Conservation (phyloP, 2,329 filamentous ascomycete species). For the Exophiala calicioides region DNA sequence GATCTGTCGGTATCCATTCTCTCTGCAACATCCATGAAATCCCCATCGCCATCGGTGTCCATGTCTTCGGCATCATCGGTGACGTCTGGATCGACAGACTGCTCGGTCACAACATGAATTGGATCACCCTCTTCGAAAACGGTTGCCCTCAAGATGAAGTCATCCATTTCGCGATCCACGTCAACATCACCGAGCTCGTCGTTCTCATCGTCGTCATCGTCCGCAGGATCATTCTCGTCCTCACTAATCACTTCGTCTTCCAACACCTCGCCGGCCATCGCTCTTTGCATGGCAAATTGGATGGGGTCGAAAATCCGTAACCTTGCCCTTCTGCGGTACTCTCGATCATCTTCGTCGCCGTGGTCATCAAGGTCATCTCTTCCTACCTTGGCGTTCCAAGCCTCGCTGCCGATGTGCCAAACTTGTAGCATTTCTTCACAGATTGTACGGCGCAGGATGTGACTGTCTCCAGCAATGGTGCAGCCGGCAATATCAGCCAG, state of each 20-base stretch:
- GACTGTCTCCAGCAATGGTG: conserved; percentile 74
- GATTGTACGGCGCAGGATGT: conserved; percentile 76
- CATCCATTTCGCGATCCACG: conserved; percentile 24
- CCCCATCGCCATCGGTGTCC: conserved; percentile 55
- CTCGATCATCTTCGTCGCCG: conserved; percentile 59
- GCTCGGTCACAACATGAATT: conserved; percentile 16
- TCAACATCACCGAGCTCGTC: conserved; percentile 31
- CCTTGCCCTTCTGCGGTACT: conserved; percentile 42
- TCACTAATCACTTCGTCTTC: conserved; percentile 37
- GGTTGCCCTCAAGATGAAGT: conserved; percentile 21
- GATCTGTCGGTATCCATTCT: conserved; percentile 76
- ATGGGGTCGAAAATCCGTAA: conserved; percentile 44
- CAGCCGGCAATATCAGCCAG: conserved; percentile 89
- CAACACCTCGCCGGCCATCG: conserved; percentile 44
- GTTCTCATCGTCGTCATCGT: conserved; percentile 43
- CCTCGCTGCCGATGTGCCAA: conserved; percentile 84
- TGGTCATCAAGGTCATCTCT: conserved; percentile 81
- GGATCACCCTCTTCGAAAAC: conserved; percentile 23
- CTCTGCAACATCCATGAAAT: conserved; percentile 73
- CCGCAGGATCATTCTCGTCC: conserved; percentile 49
- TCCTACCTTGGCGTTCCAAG: conserved; percentile 75
- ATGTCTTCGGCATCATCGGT: conserved; percentile 47
- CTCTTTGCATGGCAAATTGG: conserved; percentile 39
- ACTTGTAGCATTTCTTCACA: conserved; percentile 89
- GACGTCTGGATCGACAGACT: conserved; percentile 32